A percentile compares a stretch with the other conserved stretches of the same genome.
Evolutionary conservation across 257 asterid genomes (phyloP).

Genomic region (Penstemon newberryi): DNA sequence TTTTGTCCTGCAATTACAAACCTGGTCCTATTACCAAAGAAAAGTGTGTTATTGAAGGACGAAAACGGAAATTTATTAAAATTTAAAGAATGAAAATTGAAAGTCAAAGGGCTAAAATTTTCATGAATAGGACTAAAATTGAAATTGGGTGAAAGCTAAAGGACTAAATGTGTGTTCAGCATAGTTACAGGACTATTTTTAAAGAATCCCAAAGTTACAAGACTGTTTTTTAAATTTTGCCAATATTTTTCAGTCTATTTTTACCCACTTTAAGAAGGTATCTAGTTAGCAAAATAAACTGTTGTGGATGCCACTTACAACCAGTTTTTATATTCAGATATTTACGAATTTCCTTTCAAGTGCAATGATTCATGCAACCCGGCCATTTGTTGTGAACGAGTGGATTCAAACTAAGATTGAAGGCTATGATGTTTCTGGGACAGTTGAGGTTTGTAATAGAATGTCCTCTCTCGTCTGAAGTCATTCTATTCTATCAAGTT

Average conservation of each 20-base stretch:
- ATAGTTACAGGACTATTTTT: too few relatives aligned
- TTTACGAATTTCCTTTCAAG: constrained; percentile 98
- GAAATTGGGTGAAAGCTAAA: too few relatives aligned
- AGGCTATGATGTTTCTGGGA: constrained; percentile 98
- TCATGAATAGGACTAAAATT: too few relatives aligned
- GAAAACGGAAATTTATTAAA: too few relatives aligned
- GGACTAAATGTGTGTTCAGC: too few relatives aligned
- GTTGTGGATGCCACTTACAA: constrained; percentile 14
- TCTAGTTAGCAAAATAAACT: constrained; percentile 19
- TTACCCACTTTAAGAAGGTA: not conserved
- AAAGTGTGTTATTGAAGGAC: too few relatives aligned
- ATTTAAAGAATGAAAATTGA: too few relatives aligned
- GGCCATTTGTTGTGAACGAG: constrained; percentile 84
- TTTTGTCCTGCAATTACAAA: too few relatives aligned
- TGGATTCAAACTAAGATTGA: constrained; percentile 97
- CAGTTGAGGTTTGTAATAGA: constrained; percentile 76
- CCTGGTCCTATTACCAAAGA: too few relatives aligned
- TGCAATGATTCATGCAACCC: constrained; percentile 93
- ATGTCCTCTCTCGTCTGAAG: constrained; percentile 5
- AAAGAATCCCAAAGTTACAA: too few relatives aligned
- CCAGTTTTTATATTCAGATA: constrained; percentile 50
- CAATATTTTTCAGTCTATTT: not conserved
- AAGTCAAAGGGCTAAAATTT: too few relatives aligned
- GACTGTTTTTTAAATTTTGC: not conserved
- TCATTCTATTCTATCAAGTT: not conserved